phyloP scores from a whole-genome alignment of 306 rosid species.

The Delonix regia region DNA sequence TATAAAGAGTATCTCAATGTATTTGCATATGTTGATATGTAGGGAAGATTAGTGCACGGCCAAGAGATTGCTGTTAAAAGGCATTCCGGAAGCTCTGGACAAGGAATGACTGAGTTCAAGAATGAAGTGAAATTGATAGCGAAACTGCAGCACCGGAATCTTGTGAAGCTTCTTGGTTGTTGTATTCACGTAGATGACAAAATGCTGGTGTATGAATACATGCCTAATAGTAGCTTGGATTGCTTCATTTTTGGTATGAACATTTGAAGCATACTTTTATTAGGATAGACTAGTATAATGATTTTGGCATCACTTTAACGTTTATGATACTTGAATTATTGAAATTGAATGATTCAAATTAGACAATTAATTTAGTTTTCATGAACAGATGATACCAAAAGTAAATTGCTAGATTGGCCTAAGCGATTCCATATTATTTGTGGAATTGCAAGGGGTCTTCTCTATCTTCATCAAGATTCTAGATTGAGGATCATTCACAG shows the following conservation, averaged over 20 bases:
- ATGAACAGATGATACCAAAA: conserved; percentile 28
- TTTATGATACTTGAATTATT: background rate
- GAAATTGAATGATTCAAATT: background rate
- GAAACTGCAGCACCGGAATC: conserved; percentile 55
- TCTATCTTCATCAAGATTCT: conserved; percentile 55
- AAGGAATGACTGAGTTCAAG: conserved; percentile 46
- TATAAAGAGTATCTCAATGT: background rate
- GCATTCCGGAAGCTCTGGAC: conserved; percentile 49
- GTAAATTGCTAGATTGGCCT: conserved; percentile 37
- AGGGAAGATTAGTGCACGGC: conserved; percentile 15
- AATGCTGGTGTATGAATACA: conserved; percentile 43
- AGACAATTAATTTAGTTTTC: background rate
- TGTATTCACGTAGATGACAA: conserved; percentile 38
- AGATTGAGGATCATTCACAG: conserved; percentile 48
- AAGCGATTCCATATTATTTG: conserved; percentile 45
- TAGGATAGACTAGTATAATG: background rate
- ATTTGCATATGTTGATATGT: background rate
- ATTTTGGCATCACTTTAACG: background rate
- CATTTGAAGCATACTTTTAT: background rate
- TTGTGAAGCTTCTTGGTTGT: conserved; percentile 52
- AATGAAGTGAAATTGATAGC: conserved; percentile 51
- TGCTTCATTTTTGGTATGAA: conserved; percentile 49
- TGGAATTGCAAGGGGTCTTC: conserved; percentile 52
- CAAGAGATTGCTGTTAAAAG: conserved; percentile 54
- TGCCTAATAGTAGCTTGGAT: conserved; percentile 42